A percentile compares a stretch with the other conserved stretches of the same genome.
Evolutionary conservation across 345 rosid genomes (phyloP).

Genomic region (Arabis alpina): DNA sequence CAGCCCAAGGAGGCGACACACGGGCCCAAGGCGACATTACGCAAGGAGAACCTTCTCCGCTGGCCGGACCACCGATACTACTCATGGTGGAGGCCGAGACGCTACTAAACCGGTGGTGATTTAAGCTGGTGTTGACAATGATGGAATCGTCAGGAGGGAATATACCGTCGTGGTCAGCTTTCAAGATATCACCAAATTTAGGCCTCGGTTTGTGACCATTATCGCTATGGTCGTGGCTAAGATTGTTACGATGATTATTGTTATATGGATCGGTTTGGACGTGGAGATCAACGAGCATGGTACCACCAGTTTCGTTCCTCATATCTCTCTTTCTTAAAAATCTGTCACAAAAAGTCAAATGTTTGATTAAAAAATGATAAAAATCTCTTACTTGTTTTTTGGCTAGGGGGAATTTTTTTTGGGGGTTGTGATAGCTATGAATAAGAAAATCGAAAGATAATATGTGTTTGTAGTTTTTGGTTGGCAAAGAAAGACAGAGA

Average conservation of each 20-base stretch:
- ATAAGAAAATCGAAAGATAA: conserved; percentile 32
- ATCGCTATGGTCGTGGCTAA: conserved; percentile 4
- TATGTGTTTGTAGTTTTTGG: conserved; percentile 35
- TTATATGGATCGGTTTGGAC: conserved; percentile 38
- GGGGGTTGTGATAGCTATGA: conserved; percentile 22
- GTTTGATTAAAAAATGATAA: conserved; percentile 24
- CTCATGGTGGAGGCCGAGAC: conserved; percentile 47
- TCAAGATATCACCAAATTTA: conserved; percentile 57
- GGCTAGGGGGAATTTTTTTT: conserved; percentile 2
- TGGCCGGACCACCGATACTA: conserved; percentile 36
- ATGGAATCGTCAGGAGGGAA: conserved; percentile 35
- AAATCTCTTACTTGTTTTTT: not conserved
- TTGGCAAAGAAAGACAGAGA: conserved; percentile 30
- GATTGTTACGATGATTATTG: conserved; percentile 14
- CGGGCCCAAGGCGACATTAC: conserved; percentile 68
- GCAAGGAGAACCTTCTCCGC: conserved; percentile 67
- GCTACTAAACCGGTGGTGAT: conserved; percentile 45
- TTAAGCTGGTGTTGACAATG: conserved; percentile 27
- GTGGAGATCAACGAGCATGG: conserved; percentile 42
- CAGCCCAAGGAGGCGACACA: conserved; percentile 49
- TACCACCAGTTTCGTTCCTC: conserved; percentile 44
- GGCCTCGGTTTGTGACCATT: conserved; percentile 43
- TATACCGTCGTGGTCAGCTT: conserved; percentile 48
- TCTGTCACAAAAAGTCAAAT: conserved; percentile 34
- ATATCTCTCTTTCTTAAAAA: conserved; percentile 29